Evolutionary conservation across 768 basidiomycete genomes (phyloP).

Genomic region (Porphyrellus cyaneotinctus): DNA sequence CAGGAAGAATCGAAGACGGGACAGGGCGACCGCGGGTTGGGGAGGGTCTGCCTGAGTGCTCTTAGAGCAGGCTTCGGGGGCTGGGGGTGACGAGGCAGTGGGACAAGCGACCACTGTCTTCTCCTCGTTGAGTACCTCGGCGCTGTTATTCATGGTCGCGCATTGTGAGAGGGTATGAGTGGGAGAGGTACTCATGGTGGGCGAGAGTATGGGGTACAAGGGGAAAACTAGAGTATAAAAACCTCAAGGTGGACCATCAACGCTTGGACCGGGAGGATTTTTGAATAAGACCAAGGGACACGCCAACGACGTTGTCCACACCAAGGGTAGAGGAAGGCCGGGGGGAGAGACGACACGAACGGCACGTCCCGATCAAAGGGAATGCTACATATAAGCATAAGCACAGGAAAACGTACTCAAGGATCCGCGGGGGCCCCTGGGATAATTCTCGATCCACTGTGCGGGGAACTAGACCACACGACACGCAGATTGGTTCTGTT

Average conservation of each 20-base stretch:
- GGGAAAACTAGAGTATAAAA: slow-evolving; percentile 17
- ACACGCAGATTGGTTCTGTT: not conserved
- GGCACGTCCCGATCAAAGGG: slow-evolving; percentile 17
- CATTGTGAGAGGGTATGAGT: slow-evolving; percentile 31
- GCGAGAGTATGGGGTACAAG: slow-evolving; percentile 1
- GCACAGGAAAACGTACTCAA: slow-evolving; percentile 8
- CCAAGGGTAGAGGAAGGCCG: slow-evolving; percentile 6
- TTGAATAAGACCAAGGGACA: slow-evolving; percentile 4
- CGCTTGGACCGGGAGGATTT: slow-evolving; percentile 4
- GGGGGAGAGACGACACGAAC: slow-evolving; percentile 5
- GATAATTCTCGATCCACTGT: slow-evolving; percentile 27
- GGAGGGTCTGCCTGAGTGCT: not conserved
- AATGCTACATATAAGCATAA: slow-evolving; percentile 24
- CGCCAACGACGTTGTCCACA: slow-evolving; percentile 6
- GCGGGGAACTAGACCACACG: slow-evolving; percentile 27
- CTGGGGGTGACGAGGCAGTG: not conserved
- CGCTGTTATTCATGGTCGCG: slow-evolving; percentile 29
- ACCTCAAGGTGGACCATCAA: slow-evolving; percentile 12
- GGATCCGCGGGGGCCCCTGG: slow-evolving; percentile 32
- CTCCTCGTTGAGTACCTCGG: slow-evolving; percentile 22
- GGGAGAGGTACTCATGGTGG: slow-evolving; percentile 27
- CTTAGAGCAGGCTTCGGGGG: not conserved
- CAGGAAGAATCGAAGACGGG: slow-evolving; percentile 29
- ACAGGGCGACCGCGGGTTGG: slow-evolving; percentile 28
- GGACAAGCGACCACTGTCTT: slow-evolving; percentile 15